These are phyloP conservation scores for Porodaedalea pini DNA, from an alignment of 1,284 basidiomycete genomes.

Conservation along the genomic window DNA sequence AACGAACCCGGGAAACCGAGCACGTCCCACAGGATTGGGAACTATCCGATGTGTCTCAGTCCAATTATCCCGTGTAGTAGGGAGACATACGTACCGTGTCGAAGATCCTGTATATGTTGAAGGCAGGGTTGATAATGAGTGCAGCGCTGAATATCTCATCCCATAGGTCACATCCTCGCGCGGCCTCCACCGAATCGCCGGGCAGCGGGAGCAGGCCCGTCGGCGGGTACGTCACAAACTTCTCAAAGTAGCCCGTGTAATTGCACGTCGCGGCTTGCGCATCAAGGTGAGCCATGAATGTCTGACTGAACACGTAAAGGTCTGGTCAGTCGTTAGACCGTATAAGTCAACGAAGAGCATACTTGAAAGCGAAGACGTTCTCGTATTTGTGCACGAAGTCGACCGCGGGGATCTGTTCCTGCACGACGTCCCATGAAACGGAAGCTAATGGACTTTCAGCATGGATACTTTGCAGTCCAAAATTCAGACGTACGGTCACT, in stretches of 20 bases:
- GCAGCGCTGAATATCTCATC: conserved; percentile 58
- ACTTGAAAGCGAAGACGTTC: conserved; percentile 70
- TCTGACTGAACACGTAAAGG: conserved; percentile 40
- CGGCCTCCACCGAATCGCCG: conserved; percentile 41
- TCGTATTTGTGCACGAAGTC: conserved; percentile 68
- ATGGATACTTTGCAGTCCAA: neutral
- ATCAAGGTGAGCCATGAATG: conserved; percentile 60
- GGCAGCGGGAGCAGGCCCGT: conserved; percentile 56
- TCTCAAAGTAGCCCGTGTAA: conserved; percentile 59
- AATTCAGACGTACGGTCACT: conserved; percentile 52
- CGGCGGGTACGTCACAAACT: conserved; percentile 66
- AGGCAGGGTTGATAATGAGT: conserved; percentile 43
- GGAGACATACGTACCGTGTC: conserved; percentile 44
- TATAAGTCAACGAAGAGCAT: conserved; percentile 23
- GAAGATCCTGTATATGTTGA: conserved; percentile 73
- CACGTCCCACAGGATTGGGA: conserved; percentile 67
- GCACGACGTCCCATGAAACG: conserved; percentile 57
- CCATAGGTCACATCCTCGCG: conserved; percentile 64
- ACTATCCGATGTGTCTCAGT: conserved; percentile 33
- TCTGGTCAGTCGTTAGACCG: conserved; percentile 19
- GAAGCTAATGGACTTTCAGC: conserved; percentile 39
- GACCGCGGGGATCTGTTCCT: conserved; percentile 64
- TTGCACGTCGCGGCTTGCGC: conserved; percentile 50
- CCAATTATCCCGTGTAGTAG: neutral
- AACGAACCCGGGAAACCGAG: conserved; percentile 76